Evolutionary conservation across 805 yeast species (phyloP).

Genomic region (Cyberlindnera nakhonratchasimensis): DNA sequence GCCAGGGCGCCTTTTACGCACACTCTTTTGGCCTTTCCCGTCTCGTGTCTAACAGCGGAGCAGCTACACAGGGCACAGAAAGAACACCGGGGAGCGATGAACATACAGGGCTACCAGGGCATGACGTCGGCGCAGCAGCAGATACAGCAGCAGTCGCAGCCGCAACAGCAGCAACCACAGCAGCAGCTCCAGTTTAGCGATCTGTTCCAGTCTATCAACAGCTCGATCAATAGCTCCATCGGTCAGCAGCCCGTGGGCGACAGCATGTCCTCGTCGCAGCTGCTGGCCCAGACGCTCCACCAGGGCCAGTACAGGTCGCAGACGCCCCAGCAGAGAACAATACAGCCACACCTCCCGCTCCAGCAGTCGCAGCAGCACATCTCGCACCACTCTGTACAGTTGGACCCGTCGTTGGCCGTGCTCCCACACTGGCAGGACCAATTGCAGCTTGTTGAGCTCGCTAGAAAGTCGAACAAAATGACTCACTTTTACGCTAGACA

Average conservation of each 20-base stretch:
- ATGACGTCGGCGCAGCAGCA: constrained; percentile 26
- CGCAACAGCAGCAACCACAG: constrained; percentile 20
- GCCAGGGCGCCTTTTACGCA: no score
- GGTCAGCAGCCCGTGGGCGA: constrained; percentile 21
- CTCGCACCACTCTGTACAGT: constrained; percentile 23
- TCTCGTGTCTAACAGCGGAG: background rate
- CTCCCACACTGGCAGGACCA: constrained; percentile 77
- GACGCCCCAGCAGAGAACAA: constrained; percentile 30
- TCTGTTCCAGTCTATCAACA: constrained; percentile 22
- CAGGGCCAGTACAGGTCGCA: constrained; percentile 37
- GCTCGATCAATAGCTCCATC: constrained; percentile 16
- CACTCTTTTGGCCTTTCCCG: background rate
- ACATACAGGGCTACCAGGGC: constrained; percentile 28
- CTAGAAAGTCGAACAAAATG: constrained; percentile 55
- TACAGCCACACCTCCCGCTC: constrained; percentile 33
- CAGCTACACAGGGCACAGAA: background rate
- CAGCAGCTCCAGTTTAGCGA: constrained; percentile 25
- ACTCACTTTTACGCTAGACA: constrained; percentile 84
- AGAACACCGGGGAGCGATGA: no score
- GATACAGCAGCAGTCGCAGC: constrained; percentile 20
- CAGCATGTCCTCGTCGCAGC: constrained; percentile 32
- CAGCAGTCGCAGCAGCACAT: constrained; percentile 28
- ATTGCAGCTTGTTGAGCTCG: constrained; percentile 63
- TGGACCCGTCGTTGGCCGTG: constrained; percentile 34
- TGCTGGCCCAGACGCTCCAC: constrained; percentile 38